These are phyloP conservation scores for Penicillium corylophilum DNA, from an alignment of 2,329 filamentous ascomycete species.

Conservation along the genomic window DNA sequence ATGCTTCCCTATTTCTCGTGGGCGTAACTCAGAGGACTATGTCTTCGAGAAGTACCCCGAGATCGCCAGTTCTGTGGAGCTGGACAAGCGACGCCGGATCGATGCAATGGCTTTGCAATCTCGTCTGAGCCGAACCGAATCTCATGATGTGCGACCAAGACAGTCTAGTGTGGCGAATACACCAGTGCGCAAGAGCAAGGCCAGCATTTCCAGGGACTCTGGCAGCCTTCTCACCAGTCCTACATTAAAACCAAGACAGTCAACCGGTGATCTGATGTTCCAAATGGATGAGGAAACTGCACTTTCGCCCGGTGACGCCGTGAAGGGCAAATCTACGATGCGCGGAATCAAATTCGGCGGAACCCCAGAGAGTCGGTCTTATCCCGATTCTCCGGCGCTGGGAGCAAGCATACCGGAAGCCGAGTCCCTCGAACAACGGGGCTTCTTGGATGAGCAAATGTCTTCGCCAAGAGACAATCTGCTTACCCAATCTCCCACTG, in stretches of 20 bases:
- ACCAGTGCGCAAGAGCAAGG: conserved; percentile 42
- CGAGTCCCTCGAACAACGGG: conserved; percentile 26
- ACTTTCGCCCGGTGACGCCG: conserved; percentile 24
- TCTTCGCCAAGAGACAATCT: conserved; percentile 20
- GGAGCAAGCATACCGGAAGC: conserved; percentile 27
- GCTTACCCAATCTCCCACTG: conserved; percentile 27
- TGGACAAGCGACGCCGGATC: conserved; percentile 61
- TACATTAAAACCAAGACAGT: conserved; percentile 65
- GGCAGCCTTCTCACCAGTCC: conserved; percentile 60
- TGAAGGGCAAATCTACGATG: conserved; percentile 32
- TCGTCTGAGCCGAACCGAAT: conserved; percentile 65
- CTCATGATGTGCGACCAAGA: conserved; percentile 60
- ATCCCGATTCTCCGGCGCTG: conserved; percentile 26
- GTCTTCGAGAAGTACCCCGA: conserved; percentile 48
- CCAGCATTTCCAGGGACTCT: conserved; percentile 40
- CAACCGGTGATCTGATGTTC: conserved; percentile 78
- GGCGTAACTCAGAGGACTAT: conserved; percentile 65
- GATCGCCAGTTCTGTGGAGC: conserved; percentile 40
- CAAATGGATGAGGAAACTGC: conserved; percentile 81
- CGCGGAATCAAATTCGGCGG: conserved; percentile 21
- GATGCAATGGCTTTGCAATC: conserved; percentile 72
- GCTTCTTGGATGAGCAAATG: conserved; percentile 32
- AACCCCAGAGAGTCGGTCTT: conserved; percentile 17
- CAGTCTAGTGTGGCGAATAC: conserved; percentile 55
- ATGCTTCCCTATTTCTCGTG: conserved; percentile 73